Evolutionary conservation across 1,284 basidiomycete genomes (phyloP).

Genomic region (Marasmius sp.): DNA sequence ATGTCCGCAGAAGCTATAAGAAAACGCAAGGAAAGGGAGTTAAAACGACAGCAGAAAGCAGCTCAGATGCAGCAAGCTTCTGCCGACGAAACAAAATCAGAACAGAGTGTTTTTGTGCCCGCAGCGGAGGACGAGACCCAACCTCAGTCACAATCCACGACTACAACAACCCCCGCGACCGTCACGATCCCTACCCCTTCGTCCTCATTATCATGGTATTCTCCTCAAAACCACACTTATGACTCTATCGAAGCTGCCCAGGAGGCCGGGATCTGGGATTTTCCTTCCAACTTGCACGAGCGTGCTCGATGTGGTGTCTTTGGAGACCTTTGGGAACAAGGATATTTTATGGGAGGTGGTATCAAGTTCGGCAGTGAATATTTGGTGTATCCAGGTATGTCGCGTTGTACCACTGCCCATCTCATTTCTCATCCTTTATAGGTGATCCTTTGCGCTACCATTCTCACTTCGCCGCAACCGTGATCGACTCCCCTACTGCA

Average conservation of each 20-base stretch:
- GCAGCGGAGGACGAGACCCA: constrained; percentile 10
- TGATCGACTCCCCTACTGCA: constrained; percentile 64
- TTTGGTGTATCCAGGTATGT: constrained; percentile 90
- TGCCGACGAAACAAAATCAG: constrained; percentile 15
- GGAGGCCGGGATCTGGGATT: constrained; percentile 74
- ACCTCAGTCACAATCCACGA: constrained; percentile 6
- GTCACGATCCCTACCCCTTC: constrained; percentile 66
- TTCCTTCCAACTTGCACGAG: constrained; percentile 66
- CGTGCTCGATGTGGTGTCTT: constrained; percentile 80
- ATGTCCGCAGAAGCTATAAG: constrained; percentile 62
- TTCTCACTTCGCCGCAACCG: constrained; percentile 91
- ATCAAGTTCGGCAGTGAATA: constrained; percentile 96
- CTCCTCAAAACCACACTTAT: constrained; percentile 41
- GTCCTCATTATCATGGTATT: constrained; percentile 62
- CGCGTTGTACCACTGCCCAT: constrained; percentile 1
- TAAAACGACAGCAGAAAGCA: constrained; percentile 44
- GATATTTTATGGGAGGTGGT: constrained; percentile 84
- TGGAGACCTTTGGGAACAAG: constrained; percentile 76
- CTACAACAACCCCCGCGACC: constrained; percentile 39
- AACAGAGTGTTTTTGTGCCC: constrained; percentile 11
- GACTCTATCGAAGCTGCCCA: constrained; percentile 61
- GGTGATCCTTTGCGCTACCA: constrained; percentile 97
- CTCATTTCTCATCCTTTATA: constrained; percentile 28
- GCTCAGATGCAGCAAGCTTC: constrained; percentile 25
- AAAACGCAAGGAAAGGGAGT: constrained; percentile 73